Evolutionary conservation across 305 asterid genomes (phyloP), one percentile per base, ranked within the genome.

Genomic region (Plantago lanceolata): DNA sequence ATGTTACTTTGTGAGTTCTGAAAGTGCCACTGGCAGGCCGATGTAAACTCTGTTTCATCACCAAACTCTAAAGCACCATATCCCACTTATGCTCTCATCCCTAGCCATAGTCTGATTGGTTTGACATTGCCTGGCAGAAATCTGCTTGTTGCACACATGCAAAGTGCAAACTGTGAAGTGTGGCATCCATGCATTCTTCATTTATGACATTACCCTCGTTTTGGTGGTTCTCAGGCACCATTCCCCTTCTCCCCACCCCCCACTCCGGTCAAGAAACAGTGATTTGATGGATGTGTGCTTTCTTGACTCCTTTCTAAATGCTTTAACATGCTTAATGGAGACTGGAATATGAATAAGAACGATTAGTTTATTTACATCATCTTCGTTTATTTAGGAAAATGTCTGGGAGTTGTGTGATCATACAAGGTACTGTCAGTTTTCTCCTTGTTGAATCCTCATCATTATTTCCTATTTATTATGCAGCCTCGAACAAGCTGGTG

Each of bases 401-500:
- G 44, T 56, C 31, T n/a, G 19, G 28, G 5, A 19, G 35, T 55
- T 55, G 37, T 19, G 13, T 28, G 19, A 35, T 28, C 35, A 14
- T 55, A 55, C 59, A 14, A 19, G 33, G 35, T 29, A 19, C n/a
- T 14, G 45, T 73, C 65, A 18, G 63, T 51, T 55, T 9, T 53
- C 19, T 65, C 63, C n/a, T 29, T 57, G 48, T 60, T 60, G 44
- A 33, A 31, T 57, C 62, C 71, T 77, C 45, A 72, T 66, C 51
- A 17, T 29, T 29, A 44, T 52, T 64, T 63, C 37, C 64, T 65
- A 56, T 66, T 62, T 71, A 70, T 57, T 70, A 69, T 70, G 81
- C 84, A 92, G 94, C 76, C 95, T 92, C 59, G 98, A 89, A 75
- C 87, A 92, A 81, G 96, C 96, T 73, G 95, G 96, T 52, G 98